Base-by-base conservation (phyloP, 495 filamentous ascomycete genomes). In the Aspergillus nanangensis region DNA sequence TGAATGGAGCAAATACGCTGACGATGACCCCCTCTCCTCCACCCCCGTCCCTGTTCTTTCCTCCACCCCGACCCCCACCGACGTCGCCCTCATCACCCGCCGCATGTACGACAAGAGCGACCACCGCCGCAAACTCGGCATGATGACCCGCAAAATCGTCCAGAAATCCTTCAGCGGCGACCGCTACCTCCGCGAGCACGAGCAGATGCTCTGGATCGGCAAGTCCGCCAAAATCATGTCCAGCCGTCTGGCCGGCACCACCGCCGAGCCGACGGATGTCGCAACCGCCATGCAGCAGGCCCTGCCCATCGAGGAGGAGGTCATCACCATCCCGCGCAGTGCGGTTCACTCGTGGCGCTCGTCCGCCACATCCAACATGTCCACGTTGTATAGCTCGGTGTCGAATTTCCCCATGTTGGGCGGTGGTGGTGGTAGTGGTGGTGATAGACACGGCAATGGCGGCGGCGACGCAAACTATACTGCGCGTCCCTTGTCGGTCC, bases 171-270 rank as follows among this genome's bases (percentile, higher is more conserved):
- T 86, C 61, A 75, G 73, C 23, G 76, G 76, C 3, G 77, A 82
- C 34, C 67, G 82, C 0, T 86, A 84, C 49, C 71, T 85, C 11
- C 72, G 81, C 20, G 81, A 85, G 56, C 81, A 85, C 55, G 81
- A 85, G 57, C 81, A 85, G 57, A 83, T 83, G 80, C 74, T 82
- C 17, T 84, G 80, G 80, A 75, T 82, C 25, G 76, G 76, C 25
- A 82, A 82, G 56, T 61, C 63, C 7, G 53, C 54, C 19, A 70
- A 70, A 38, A 55, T 64, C 47, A 71, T 69, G 61, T 60, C 64
- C 31, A 63, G 44, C 17, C 60, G 64, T 11, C 47, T 50, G 7
- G 56, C 52, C 9, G 66, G 54, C 29, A 50, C 54, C 22, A 43
- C 51, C 5, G 52, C 50, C 27, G 66, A 67, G 34, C 61, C 58